Conservation (phyloP, 768 basidiomycete genomes). For the Leccinum rimulosum region DNA sequence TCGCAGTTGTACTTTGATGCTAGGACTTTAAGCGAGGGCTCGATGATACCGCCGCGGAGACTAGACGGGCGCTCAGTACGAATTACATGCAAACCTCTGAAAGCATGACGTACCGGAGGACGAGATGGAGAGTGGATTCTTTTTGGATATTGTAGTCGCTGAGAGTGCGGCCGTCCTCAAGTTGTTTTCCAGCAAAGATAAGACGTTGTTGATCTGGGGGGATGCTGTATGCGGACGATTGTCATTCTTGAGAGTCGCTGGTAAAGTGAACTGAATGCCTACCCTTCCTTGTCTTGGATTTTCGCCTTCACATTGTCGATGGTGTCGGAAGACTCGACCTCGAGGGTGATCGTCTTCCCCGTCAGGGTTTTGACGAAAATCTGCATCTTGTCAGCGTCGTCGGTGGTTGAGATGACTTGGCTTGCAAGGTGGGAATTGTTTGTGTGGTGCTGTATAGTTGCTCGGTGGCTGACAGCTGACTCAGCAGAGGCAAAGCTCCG, state of each 20-base stretch:
- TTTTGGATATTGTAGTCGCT: constrained; percentile 99
- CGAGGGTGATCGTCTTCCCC: constrained; percentile 33
- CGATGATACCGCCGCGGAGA: constrained; percentile 80
- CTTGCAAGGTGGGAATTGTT: constrained; percentile 18
- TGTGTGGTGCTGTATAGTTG: constrained; percentile 31
- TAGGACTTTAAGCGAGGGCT: constrained; percentile 96
- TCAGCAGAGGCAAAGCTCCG: not conserved
- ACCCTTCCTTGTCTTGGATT: constrained; percentile 71
- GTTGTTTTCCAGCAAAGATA: constrained; percentile 88
- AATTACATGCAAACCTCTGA: too few relatives aligned
- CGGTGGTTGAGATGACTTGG: not conserved
- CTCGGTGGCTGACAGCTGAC: constrained; percentile 22
- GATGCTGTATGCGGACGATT: constrained; percentile 33
- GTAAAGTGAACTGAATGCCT: constrained; percentile 6
- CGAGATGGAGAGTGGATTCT: constrained; percentile 96
- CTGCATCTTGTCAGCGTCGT: constrained; percentile 44
- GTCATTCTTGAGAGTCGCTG: not conserved
- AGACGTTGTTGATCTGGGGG: constrained; percentile 28
- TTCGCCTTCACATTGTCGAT: constrained; percentile 30
- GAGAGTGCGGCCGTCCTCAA: constrained; percentile 95
- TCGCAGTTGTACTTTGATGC: constrained; percentile 99
- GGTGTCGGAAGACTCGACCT: constrained; percentile 29
- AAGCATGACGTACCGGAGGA: constrained; percentile 69
- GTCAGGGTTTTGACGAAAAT: constrained; percentile 91
- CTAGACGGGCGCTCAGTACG: constrained; percentile 8